Evolutionary conservation across 176 grass and related monocot genomes (phyloP), one percentile per base, ranked within the genome.

Genomic region (Musa troglodytarum): DNA sequence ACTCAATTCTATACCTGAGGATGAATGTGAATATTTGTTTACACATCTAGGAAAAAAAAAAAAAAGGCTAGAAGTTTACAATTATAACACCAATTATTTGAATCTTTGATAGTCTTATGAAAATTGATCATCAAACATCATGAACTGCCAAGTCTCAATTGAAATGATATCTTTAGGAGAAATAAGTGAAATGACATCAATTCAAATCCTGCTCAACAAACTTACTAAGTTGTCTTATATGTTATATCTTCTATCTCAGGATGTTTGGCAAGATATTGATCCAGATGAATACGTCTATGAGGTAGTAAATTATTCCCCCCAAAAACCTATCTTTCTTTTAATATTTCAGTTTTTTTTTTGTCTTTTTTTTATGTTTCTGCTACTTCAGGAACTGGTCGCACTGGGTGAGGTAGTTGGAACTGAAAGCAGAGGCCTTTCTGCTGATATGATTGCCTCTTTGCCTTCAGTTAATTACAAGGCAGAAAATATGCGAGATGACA

Each of bases 211-310:
- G 34, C 3, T 43, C 3, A 43, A 6, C 34, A 6, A 71, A n/a
- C 49, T 8, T 52, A 3, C 11, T 10, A 12, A 53, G 0, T 74
- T 74, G 52, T 1, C n/a, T 28, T 22, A 49, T 69, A 58, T 68
- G 8, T 56, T 5, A 72, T 62, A 15, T 11, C 80, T 26, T 51
- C 71, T 21, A 74, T 88, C 58, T 49, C 78, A 98, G 95, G 95
- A 99, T 85, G 82, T 88, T 74, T 99, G 95, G 95, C 88, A 99
- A 73, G 95, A 99, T 81, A 82, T 92, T 86, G 95, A 99, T 82
- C 88, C 88, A 65, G 95, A 94, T 63, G 95, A 99, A 83, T 99
- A 89, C 53, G 91, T 84, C 50, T 99, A 99, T 64, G 95, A 99
- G 88, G 95, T 79, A 91, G 75, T 69, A 15, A 13, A 69, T 50